Evolutionary conservation across 805 yeast species (phyloP), one percentile per base, ranked within the genome.

Genomic region (Yarrowia phangngaensis): DNA sequence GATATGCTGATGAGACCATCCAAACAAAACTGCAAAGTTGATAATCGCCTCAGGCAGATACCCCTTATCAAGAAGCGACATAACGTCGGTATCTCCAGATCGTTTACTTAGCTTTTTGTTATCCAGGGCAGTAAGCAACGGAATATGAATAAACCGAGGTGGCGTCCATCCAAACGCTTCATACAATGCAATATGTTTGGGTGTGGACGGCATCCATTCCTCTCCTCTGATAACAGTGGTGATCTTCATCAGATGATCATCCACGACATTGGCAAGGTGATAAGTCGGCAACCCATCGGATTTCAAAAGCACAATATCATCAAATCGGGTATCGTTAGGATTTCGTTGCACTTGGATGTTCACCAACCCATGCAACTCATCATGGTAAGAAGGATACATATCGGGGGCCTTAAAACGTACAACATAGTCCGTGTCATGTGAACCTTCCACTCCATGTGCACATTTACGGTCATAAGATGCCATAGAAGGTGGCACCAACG

Each of bases 151-250:
- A 62, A 78, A 92, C 14, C 71, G 59, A 0, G 99, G 98, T 1
- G 83, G 78, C 0, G 59, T 55, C 97, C 97, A 90, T 0, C 84
- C 86, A 61, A 90, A 82, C 0, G 96, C 95, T 13, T 73, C 58
- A 61, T 92, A 94, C 45, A 92, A 63, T 0, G 95, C 90, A 35
- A 88, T 72, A 60, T 92, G 98, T 58, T 89, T 90, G 2, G 97
- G 95, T 0, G 98, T 92, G 0, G 97, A 86, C 1, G 95, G 84
- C 8, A 92, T 68, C 98, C 99, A 92, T 64, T 92, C 98, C 60
- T 92, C 98, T 24, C 99, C 99, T 56, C 99, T 72, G 4, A 92
- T 79, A 7, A 92, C 98, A 64, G 92, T 97, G 0, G 96, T 84
- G 33, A 92, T 84, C 35, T 78, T 64, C 98, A 92, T 92, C 36